Evolutionary conservation across 2,329 filamentous ascomycete genomes (phyloP).

Genomic region (Corynespora cassiicola): DNA sequence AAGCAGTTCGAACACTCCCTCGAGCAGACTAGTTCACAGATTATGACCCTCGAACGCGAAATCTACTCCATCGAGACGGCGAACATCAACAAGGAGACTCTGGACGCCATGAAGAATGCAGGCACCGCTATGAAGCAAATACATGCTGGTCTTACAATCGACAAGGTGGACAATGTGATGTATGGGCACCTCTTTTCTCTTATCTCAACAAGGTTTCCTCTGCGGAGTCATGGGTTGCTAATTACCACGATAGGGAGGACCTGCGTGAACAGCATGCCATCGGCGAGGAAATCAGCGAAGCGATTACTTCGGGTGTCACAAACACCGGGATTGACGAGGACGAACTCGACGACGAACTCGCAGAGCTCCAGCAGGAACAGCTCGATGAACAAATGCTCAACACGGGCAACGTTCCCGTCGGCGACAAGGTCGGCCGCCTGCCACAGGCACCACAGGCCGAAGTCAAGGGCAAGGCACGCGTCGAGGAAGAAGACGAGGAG

Average conservation of each 20-base stretch:
- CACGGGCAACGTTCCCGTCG: constrained; percentile 82
- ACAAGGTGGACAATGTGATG: constrained; percentile 96
- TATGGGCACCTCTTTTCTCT: constrained; percentile 57
- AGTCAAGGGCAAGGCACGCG: constrained; percentile 29
- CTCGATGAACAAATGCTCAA: constrained; percentile 94
- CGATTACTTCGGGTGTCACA: constrained; percentile 75
- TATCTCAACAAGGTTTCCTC: not conserved
- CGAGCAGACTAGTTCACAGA: constrained; percentile 88
- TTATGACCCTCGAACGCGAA: constrained; percentile 90
- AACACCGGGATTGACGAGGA: constrained; percentile 80
- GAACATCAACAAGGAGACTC: constrained; percentile 97
- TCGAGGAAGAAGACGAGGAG: constrained; percentile 76
- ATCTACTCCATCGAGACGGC: constrained; percentile 97
- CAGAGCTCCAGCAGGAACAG: constrained; percentile 86
- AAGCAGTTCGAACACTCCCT: constrained; percentile 92
- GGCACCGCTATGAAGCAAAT: constrained; percentile 91
- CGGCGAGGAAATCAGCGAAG: constrained; percentile 89
- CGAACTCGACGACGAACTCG: constrained; percentile 86
- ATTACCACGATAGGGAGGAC: constrained; percentile 71
- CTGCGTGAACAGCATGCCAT: constrained; percentile 91
- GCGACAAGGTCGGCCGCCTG: constrained; percentile 77
- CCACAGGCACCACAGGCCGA: constrained; percentile 77
- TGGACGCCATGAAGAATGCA: constrained; percentile 92
- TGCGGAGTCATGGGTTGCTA: constrained; percentile 5
- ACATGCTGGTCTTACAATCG: constrained; percentile 86